Conservation (phyloP, 176 grass and related monocot genomes). For the Avena atlantica region DNA sequence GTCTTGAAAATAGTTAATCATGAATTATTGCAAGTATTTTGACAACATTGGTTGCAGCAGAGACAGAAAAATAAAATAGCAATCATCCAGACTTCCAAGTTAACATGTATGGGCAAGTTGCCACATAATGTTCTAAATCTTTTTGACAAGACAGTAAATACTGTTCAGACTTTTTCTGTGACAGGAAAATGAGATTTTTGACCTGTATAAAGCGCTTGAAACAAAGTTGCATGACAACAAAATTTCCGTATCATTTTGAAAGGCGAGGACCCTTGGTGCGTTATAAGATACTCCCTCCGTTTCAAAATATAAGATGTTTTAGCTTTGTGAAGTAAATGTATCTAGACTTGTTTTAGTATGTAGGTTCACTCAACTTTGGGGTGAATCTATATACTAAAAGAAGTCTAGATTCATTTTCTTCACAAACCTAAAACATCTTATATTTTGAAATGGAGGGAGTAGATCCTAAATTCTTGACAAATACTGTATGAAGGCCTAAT, state of each 20-base stretch:
- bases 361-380: no score
- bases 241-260: neutral
- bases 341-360: no score
- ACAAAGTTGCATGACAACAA: neutral
- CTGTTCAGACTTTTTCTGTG: neutral
- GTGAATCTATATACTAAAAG: no score
- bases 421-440: no score
- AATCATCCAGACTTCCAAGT: neutral
- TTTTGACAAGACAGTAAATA: neutral
- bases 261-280: neutral
- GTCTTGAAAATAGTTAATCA: neutral
- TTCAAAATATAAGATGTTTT: no score
- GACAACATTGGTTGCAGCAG: neutral
- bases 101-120: neutral
- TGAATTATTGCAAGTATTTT: neutral
- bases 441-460: no score
- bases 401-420: no score
- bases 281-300: no score
- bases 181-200: neutral
- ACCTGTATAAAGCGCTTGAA: neutral
- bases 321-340: no score
- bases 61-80: neutral
- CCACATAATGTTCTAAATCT: neutral
- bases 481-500: neutral
- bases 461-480: neutral